A percentile compares a stretch with the other conserved stretches of the same genome.
Evolutionary conservation across 2,329 filamentous ascomycete genomes (phyloP).

Genomic region (Neofusicoccum laricinum): DNA sequence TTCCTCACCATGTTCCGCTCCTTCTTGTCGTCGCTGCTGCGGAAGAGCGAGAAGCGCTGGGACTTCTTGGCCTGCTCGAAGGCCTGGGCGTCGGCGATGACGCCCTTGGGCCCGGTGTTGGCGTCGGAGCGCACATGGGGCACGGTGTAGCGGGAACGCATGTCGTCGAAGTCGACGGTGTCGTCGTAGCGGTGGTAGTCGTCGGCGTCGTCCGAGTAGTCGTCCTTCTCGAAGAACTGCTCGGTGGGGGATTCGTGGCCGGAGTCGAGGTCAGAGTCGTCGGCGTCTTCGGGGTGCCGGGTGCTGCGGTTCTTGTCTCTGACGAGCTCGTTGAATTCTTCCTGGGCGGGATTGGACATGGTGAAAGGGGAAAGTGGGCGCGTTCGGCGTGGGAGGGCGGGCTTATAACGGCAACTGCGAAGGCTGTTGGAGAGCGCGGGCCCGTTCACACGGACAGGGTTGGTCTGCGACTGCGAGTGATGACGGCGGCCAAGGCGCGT

Average conservation of each 20-base stretch:
- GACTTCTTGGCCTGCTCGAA: slow-evolving; percentile 62
- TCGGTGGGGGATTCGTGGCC: slow-evolving; percentile 43
- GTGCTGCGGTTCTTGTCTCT: slow-evolving; percentile 43
- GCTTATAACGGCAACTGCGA: slow-evolving; percentile 14
- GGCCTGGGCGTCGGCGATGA: slow-evolving; percentile 78
- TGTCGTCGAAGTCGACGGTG: slow-evolving; percentile 39
- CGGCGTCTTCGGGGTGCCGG: slow-evolving; percentile 48
- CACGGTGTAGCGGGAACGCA: slow-evolving; percentile 56
- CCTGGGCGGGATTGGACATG: slow-evolving; percentile 40
- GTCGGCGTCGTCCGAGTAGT: slow-evolving; percentile 49
- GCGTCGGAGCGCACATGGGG: slow-evolving; percentile 64
- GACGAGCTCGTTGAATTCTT: slow-evolving; percentile 53
- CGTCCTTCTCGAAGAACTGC: slow-evolving; percentile 57
- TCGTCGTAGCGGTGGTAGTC: slow-evolving; percentile 38
- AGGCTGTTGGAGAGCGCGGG: slow-evolving; percentile 3
- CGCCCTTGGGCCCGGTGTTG: slow-evolving; percentile 80
- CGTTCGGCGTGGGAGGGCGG: slow-evolving; percentile 7
- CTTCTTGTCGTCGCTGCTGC: slow-evolving; percentile 16
- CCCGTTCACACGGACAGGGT: slow-evolving; percentile 10
- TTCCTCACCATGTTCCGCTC: slow-evolving; percentile 6
- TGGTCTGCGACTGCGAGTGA: slow-evolving; percentile 1
- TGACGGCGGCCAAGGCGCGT: slow-evolving; percentile 8
- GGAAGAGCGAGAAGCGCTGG: slow-evolving; percentile 28
- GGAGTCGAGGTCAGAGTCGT: slow-evolving; percentile 55
- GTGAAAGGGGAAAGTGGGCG: slow-evolving; percentile 20